A percentile compares a stretch with the other conserved stretches of the same genome.
phyloP scores from a whole-genome alignment of 352 stramenopile species.

The Globisporangium carolinianum region DNA sequence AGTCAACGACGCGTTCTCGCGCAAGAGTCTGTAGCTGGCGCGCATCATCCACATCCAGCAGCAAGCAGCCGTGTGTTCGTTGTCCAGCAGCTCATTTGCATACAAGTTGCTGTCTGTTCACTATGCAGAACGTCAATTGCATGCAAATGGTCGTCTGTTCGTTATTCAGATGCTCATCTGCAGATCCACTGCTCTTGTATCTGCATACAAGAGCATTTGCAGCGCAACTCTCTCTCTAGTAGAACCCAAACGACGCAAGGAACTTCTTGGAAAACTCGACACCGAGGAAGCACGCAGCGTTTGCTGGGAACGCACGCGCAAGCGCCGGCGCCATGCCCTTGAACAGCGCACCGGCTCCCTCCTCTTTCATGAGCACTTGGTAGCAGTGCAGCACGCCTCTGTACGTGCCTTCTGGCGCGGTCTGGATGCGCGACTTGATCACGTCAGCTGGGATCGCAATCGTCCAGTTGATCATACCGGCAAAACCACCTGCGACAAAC shows the following conservation, averaged over 20 bases:
- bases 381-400: conserved; percentile 89
- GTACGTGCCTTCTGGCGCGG: conserved; percentile 93
- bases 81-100: background rate
- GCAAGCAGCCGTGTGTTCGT: too few species aligned
- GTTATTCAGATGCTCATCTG: background rate
- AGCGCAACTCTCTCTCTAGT: conserved; percentile 25
- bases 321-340: conserved; percentile 93
- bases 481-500: conserved; percentile 92
- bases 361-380: conserved; percentile 91
- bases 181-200: background rate
- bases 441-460: conserved; percentile 94
- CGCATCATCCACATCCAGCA: background rate
- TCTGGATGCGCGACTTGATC: conserved; percentile 96
- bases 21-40: conserved; percentile 53
- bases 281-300: conserved; percentile 94
- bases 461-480: conserved; percentile 92
- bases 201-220: too few species aligned
- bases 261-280: conserved; percentile 87
- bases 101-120: background rate
- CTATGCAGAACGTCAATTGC: too few species aligned
- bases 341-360: conserved; percentile 91
- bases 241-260: conserved; percentile 62
- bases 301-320: conserved; percentile 92
- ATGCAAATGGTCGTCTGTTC: too few species aligned
- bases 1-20: conserved; percentile 80